A percentile compares a stretch with the other conserved stretches of the same genome.
phyloP scores from a whole-genome alignment of 495 filamentous ascomycete species.

The Poronia punctata region DNA sequence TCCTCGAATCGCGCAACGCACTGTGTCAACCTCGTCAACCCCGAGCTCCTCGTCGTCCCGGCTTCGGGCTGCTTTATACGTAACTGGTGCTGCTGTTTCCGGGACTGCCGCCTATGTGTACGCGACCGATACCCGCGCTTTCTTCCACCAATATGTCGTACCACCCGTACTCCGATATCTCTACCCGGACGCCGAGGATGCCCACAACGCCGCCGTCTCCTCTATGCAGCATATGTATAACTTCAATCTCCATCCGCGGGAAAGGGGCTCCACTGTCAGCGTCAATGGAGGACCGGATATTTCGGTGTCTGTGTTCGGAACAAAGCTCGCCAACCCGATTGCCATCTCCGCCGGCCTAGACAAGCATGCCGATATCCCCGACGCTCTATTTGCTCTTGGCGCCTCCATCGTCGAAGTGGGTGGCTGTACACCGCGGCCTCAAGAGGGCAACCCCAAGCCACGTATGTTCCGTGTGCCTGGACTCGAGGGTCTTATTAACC shows the following conservation, averaged over 20 bases:
- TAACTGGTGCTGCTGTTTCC: slow-evolving; percentile 42
- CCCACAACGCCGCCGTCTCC: slow-evolving; percentile 70
- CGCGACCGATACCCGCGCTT: slow-evolving; percentile 82
- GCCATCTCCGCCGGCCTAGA: slow-evolving; percentile 91
- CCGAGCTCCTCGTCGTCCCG: slow-evolving; percentile 30
- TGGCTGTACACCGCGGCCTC: slow-evolving; percentile 76
- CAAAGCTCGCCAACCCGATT: slow-evolving; percentile 72
- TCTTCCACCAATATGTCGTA: slow-evolving; percentile 72
- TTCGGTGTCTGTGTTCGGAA: slow-evolving; percentile 63
- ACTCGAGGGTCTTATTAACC: slow-evolving; percentile 83
- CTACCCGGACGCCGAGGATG: slow-evolving; percentile 82
- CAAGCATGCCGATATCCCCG: slow-evolving; percentile 83
- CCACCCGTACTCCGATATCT: slow-evolving; percentile 65
- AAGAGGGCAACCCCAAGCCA: slow-evolving; percentile 78
- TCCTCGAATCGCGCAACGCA: slow-evolving; percentile 22
- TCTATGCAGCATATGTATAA: slow-evolving; percentile 61
- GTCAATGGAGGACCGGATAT: slow-evolving; percentile 15
- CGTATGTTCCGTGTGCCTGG: slow-evolving; percentile 79
- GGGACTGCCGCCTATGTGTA: slow-evolving; percentile 57
- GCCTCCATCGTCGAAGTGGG: slow-evolving; percentile 84
- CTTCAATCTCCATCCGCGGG: slow-evolving; percentile 64
- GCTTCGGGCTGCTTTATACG: slow-evolving; percentile 46
- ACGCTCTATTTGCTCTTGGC: slow-evolving; percentile 73
- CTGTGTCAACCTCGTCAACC: slow-evolving; percentile 31
- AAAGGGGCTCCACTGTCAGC: slow-evolving; percentile 41